Base-by-base conservation (phyloP, 768 basidiomycete species). In the Leccinum subgranulosum region DNA sequence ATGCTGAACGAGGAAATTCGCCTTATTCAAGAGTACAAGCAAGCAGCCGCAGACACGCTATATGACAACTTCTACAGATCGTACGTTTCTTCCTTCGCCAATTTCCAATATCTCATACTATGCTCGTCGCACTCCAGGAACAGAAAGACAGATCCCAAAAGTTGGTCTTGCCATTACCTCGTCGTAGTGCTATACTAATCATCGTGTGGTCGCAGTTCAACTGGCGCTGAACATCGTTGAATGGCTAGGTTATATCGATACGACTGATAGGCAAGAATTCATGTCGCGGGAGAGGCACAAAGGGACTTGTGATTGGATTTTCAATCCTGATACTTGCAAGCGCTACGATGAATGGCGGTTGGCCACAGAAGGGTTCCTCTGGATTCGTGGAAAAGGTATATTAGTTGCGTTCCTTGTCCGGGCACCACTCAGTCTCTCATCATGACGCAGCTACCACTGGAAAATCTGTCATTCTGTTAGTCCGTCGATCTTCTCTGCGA, bases 281-380 rank as follows among this genome's bases (percentile, higher is more conserved):
- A 59, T 70, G 66, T 63, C 62, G 31, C 58, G 69, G 34, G 60
- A 68, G 34, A 60, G 53, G 31, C 64, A 66, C 6, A 56, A 64
- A 51, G 66, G 59, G 39, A 70, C 68, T 5, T 70, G 66, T 29
- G 51, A 55, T 19, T 69, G 68, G 69, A 39, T 69, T 19, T 64
- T 68, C 41, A 56, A 66, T 17, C 41, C 27, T 23, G 54, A 68
- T 45, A 9, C 61, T 21, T 69, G 66, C 45, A 52, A 41, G 27
- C 33, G 41, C 12, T 70, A 66, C 25, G 53, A 61, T 19, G 60
- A 62, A 8, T 68, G 68, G 67, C 36, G 60, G 56, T 58, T 49
- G 25, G 51, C 61, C 2, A 60, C 53, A 21, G 50, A 61, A 31
- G 66, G 68, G 3, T 68, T 69, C 15, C 58, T 70, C 34, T 69